Evolutionary conservation across 1,284 basidiomycete species (phyloP), one percentile per base, ranked within the genome.

Genomic region (Athelia psychrophila): DNA sequence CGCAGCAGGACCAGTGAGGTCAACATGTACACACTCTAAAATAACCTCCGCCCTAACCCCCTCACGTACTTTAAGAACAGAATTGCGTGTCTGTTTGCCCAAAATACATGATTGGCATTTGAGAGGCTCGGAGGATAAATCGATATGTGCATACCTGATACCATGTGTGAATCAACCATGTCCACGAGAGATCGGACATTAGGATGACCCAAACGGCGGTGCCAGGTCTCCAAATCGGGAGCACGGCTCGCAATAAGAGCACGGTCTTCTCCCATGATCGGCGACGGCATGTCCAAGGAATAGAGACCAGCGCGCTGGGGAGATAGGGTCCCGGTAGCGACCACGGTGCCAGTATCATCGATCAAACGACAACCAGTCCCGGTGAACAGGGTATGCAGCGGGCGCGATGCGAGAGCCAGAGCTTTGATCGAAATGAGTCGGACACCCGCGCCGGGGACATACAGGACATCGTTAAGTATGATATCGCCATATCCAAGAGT

Each of bases 71-170:
- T 50, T 50, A 3, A 51, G 57, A 13, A 58, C 44, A 16, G 27
- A 9, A 12, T 6, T 38, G 16, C 40, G 19, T 4, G 36, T 49
- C 54, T 58, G 56, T 49, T 58, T 58, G 10, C 52, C 50, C 15
- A 48, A 54, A n/a, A 58, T 56, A 45, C 57, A 58, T 50, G 47
- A 19, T 50, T 63, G 57, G 61, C 65, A 70, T 42, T 49, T 56
- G 9, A 60, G 51, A 2, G 58, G 64, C 2, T 44, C 18, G 4
- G 33, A 9, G 1, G 63, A 61, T n/a, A 62, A 56, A 46, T 60
- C 51, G 30, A 60, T 33, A 8, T 57, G n/a, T n/a, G 65, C 68
- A 68, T 69, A 71, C 70, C 71, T 64, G 55, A 40, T 10, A 60
- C 60, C 10, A 59, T 44, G 10, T 55, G 49, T 1, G 55, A 50